Evolutionary conservation across 2,329 filamentous ascomycete species (phyloP).

Genomic region (Akanthomyces lecanii): DNA sequence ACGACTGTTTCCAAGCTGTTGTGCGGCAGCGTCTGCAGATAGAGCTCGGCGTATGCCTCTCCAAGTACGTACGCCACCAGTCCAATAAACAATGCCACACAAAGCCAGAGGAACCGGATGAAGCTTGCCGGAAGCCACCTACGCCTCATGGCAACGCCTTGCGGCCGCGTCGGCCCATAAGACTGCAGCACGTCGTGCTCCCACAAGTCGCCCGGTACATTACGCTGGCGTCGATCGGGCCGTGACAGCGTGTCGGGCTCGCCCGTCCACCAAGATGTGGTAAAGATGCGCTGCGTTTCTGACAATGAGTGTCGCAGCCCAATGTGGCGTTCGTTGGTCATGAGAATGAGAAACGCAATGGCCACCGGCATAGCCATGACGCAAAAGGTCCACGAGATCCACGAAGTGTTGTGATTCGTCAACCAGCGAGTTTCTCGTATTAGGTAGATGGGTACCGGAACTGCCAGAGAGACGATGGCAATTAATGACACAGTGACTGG

Average conservation of each 20-base stretch:
- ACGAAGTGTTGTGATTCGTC: slow-evolving; percentile 60
- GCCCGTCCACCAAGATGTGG: slow-evolving; percentile 61
- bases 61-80: slow-evolving; percentile 64
- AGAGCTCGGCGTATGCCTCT: slow-evolving; percentile 66
- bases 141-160: slow-evolving; percentile 41
- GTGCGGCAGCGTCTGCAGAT: slow-evolving; percentile 62
- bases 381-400: slow-evolving; percentile 66
- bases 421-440: slow-evolving; percentile 49
- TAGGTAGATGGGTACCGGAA: slow-evolving; percentile 58
- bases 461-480: slow-evolving; percentile 54
- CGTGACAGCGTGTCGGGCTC: slow-evolving; percentile 46
- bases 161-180: slow-evolving; percentile 24
- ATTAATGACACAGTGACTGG: slow-evolving; percentile 60
- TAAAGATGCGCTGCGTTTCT: slow-evolving; percentile 65
- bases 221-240: slow-evolving; percentile 40
- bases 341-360: slow-evolving; percentile 60
- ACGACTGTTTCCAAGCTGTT: slow-evolving; percentile 62
- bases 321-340: slow-evolving; percentile 60
- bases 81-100: slow-evolving; percentile 57
- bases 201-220: slow-evolving; percentile 34
- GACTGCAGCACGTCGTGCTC: slow-evolving; percentile 33
- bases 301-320: slow-evolving; percentile 57
- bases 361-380: slow-evolving; percentile 67
- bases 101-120: slow-evolving; percentile 67
- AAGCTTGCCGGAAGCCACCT: slow-evolving; percentile 63